A percentile compares a stretch with the other conserved stretches of the same genome.
These are phyloP conservation scores for Phylloporus rhodoxanthus DNA, from an alignment of 768 basidiomycete species.

Conservation along the genomic window DNA sequence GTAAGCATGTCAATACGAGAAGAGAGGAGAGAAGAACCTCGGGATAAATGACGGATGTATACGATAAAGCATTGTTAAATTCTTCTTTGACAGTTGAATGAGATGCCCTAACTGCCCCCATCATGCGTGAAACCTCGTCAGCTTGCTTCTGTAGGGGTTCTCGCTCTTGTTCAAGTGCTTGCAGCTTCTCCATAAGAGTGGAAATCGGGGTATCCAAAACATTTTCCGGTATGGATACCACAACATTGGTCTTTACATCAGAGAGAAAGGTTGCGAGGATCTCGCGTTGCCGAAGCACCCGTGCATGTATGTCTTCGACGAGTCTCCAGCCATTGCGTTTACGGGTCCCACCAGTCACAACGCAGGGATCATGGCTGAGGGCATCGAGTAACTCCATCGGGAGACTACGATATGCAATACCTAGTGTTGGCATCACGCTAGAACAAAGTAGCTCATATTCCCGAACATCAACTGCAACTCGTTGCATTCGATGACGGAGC, in stretches of 20 bases:
- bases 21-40: constrained; percentile 43
- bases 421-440: constrained; percentile 44
- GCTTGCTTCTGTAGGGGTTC: constrained; percentile 42
- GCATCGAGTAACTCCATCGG: constrained; percentile 68
- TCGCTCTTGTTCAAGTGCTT: constrained; percentile 44
- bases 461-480: constrained; percentile 52
- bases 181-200: constrained; percentile 44
- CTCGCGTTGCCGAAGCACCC: constrained; percentile 56
- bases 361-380: constrained; percentile 70
- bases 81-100: constrained; percentile 55
- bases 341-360: constrained; percentile 63
- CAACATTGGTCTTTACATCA: constrained; percentile 1
- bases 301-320: constrained; percentile 68
- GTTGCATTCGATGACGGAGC: constrained; percentile 63
- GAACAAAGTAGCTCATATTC: constrained; percentile 62
- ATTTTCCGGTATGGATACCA: constrained; percentile 27
- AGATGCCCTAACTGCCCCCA: constrained; percentile 48
- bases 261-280: constrained; percentile 45
- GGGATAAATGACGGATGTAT: constrained; percentile 73
- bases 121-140: constrained; percentile 41
- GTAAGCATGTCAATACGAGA: constrained; percentile 1
- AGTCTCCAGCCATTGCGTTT: constrained; percentile 60
- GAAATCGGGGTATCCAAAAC: constrained; percentile 52
- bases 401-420: constrained; percentile 42
- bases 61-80: constrained; percentile 59